Conservation (phyloP, 148 eudicot species). For the Limonium bicolor region DNA sequence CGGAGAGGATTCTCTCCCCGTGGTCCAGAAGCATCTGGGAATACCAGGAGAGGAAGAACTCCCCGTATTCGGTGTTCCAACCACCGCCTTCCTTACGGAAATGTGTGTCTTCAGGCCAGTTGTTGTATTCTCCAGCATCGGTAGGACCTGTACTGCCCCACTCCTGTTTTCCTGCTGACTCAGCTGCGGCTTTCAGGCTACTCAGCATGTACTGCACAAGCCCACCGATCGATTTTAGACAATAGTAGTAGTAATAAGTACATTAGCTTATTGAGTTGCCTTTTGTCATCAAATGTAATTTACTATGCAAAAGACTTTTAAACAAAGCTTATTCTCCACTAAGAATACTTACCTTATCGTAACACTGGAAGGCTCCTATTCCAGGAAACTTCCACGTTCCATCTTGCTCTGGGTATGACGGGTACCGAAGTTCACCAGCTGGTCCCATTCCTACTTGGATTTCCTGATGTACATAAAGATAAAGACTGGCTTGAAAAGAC, state of each 20-base stretch:
- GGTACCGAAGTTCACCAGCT: conserved; percentile 96
- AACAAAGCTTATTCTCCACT: too few relatives aligned
- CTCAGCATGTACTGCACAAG: conserved; percentile 66
- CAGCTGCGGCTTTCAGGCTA: conserved; percentile 83
- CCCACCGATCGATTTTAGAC: too few relatives aligned
- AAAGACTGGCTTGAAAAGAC: not conserved
- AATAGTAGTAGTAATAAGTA: too few relatives aligned
- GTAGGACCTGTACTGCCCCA: conserved; percentile 94
- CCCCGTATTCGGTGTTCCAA: conserved; percentile 61
- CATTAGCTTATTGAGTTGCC: too few relatives aligned
- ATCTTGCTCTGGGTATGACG: conserved; percentile 86
- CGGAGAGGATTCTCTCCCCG: conserved; percentile 54
- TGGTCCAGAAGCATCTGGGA: conserved; percentile 78
- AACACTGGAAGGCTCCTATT: conserved; percentile 93
- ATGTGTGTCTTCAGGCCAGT: conserved; percentile 97
- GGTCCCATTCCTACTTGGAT: conserved; percentile 99
- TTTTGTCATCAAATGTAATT: not conserved
- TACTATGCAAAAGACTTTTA: not conserved
- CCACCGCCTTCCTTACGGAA: conserved; percentile 78
- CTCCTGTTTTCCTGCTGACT: conserved; percentile 65
- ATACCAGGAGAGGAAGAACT: conserved; percentile 91
- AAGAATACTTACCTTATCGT: conserved; percentile 97
- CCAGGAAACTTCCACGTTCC: conserved; percentile 97
- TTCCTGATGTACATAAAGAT: conserved; percentile 30
- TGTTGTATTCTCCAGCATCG: conserved; percentile 86